These are phyloP conservation scores for Sporothrix inflata DNA, from an alignment of 2,329 filamentous ascomycete genomes.

Conservation along the genomic window DNA sequence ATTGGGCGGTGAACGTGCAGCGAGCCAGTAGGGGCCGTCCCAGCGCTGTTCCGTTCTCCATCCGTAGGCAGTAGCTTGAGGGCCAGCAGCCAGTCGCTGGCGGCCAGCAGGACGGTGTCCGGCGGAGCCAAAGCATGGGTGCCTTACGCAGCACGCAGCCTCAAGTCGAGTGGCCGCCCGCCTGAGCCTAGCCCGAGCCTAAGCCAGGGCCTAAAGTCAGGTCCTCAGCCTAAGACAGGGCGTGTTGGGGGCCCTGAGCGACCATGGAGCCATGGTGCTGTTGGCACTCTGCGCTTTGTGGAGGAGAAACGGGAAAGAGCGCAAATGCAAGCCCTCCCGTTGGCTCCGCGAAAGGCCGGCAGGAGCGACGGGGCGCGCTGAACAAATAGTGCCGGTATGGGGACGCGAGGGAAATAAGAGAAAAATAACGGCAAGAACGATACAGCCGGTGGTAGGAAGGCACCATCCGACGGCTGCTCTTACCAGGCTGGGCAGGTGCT, in stretches of 20 bases:
- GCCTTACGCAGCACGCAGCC: conserved; percentile 18
- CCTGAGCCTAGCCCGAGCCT: conserved; percentile 6
- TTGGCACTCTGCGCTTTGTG: not conserved
- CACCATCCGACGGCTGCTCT: not conserved
- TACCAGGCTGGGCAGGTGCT: conserved; percentile 14
- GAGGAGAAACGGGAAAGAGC: not conserved
- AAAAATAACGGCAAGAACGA: not conserved
- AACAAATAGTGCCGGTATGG: not conserved
- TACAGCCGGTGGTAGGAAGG: not conserved
- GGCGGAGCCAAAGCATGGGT: conserved; percentile 21
- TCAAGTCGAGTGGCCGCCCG: not conserved
- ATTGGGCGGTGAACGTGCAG: conserved; percentile 23
- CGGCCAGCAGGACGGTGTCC: not conserved
- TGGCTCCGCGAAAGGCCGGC: not conserved
- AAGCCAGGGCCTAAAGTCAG: conserved; percentile 3
- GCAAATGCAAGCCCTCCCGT: not conserved
- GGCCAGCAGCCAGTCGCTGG: not conserved
- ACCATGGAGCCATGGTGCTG: not conserved
- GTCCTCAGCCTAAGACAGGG: not conserved
- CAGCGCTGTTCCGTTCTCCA: not conserved
- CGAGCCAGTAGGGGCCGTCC: conserved; percentile 3
- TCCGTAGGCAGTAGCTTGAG: not conserved
- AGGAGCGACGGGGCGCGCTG: not conserved
- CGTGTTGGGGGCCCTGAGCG: not conserved
- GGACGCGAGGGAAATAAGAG: not conserved